Evolutionary conservation across 208 protist species (phyloP).

Genomic region (Acanthamoeba rhysodes): DNA sequence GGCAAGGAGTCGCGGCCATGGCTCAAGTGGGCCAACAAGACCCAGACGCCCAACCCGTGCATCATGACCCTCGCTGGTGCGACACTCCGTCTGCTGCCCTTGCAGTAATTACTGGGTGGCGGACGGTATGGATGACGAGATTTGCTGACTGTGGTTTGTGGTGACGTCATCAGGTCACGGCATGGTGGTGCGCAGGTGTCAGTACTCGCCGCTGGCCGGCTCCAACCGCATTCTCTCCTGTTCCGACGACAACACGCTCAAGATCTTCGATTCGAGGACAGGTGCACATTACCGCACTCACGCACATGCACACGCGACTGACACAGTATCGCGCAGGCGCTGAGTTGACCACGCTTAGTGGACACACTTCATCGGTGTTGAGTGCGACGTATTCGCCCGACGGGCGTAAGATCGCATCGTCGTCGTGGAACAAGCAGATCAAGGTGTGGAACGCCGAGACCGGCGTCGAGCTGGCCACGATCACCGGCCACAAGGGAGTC

Average conservation of each 20-base stretch:
- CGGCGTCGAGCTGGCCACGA: conserved; percentile 74
- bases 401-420: conserved; percentile 79
- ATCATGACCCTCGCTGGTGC: conserved; percentile 79
- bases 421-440: conserved; percentile 79
- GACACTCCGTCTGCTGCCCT: background rate
- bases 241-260: conserved; percentile 20
- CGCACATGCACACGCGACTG: background rate
- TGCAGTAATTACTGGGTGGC: background rate
- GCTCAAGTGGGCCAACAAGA: conserved; percentile 84
- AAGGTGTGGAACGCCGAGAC: conserved; percentile 63
- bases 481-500: conserved; percentile 72
- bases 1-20: conserved; percentile 77
- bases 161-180: conserved; percentile 21
- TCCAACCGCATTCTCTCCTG: conserved; percentile 63
- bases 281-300: background rate
- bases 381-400: conserved; percentile 75
- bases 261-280: conserved; percentile 29
- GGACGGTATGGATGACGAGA: background rate
- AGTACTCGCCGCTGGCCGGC: conserved; percentile 39
- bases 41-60: conserved; percentile 74
- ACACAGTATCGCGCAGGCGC: background rate
- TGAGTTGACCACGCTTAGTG: conserved; percentile 25
- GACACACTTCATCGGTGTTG: conserved; percentile 73
- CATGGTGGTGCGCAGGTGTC: conserved; percentile 55
- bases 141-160: background rate